Evolutionary conservation across 169 alveolate genomes (phyloP), one percentile per base, ranked within the genome.

Genomic region (Cryptosporidium meleagridis): DNA sequence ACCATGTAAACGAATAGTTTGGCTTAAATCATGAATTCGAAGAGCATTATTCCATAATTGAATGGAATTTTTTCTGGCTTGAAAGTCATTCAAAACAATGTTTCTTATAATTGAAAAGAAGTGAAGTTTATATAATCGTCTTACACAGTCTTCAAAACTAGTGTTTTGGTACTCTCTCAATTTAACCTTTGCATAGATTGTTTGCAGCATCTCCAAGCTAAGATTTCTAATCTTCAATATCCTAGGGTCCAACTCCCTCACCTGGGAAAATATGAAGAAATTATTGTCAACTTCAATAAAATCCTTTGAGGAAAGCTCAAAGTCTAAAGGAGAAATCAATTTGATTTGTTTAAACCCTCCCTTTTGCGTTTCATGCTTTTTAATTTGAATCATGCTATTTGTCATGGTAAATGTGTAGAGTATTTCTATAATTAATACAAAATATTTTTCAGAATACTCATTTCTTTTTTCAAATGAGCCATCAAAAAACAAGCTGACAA

Each of bases 221-320:
- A 73, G 62, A 18, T 8, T 73, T 59, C 86, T 23, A 35, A 73
- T 73, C 26, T 23, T 73, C n/a, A 26, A 26, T 0, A 73, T 53
- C 39, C 70, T 73, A 16, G 68, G 86, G 35, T 73, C 86, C 39
- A 73, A 55, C 2, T 73, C 86, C n/a, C 21, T 71, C 0, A 52
- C 31, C 6, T 73, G 86, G 3, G 53, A 39, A 35, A 73, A 73
- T 39, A 23, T 73, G 29, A 73, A 73, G 33, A 73, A 73, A 41
- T 73, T 73, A 58, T 37, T n/a, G 6, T 73, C 86, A 33, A 73
- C 18, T n/a, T 73, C 86, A 4, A 73, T 39, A 73, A 73, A 73
- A 31, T 73, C 70, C 18, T 37, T 26, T 18, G 86, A 73, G 23
- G n/a, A 29, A 26, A 73, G n/a, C 59, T 37, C 68, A 16, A 73